Evolutionary conservation across 768 basidiomycete genomes (phyloP).

Genomic region (Russula earlei): DNA sequence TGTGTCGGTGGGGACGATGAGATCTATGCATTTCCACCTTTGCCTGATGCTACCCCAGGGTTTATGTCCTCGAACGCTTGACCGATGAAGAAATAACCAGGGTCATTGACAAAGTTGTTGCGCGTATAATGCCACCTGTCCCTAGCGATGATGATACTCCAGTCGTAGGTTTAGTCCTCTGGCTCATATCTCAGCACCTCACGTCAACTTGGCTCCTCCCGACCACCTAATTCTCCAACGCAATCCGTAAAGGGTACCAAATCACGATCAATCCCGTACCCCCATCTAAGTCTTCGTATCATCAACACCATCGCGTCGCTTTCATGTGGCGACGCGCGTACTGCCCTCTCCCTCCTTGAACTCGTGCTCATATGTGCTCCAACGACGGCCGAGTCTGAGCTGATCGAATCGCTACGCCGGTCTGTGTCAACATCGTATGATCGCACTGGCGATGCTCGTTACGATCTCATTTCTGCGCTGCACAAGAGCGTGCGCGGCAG

Average conservation of each 20-base stretch:
- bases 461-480: slow-evolving; percentile 77
- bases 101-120: slow-evolving; percentile 49
- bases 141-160: neutral
- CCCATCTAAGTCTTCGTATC: slow-evolving; percentile 40
- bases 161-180: neutral
- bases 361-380: slow-evolving; percentile 43
- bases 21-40: neutral
- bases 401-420: slow-evolving; percentile 49
- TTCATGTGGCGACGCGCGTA: slow-evolving; percentile 63
- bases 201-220: neutral
- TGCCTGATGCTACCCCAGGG: slow-evolving; percentile 33
- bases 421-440: slow-evolving; percentile 65
- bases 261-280: slow-evolving; percentile 20
- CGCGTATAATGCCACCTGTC: slow-evolving; percentile 21
- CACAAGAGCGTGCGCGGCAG: slow-evolving; percentile 79
- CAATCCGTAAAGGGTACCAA: slow-evolving; percentile 9
- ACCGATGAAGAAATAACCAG: slow-evolving; percentile 48
- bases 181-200: neutral
- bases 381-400: slow-evolving; percentile 34
- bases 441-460: slow-evolving; percentile 63
- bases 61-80: slow-evolving; percentile 64
- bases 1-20: slow-evolving; percentile 50
- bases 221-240: neutral
- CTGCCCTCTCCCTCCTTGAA: slow-evolving; percentile 70
- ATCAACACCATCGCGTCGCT: slow-evolving; percentile 42